These are phyloP conservation scores for Carpinus viminea DNA, from an alignment of 306 rosid genomes.

Conservation along the genomic window DNA sequence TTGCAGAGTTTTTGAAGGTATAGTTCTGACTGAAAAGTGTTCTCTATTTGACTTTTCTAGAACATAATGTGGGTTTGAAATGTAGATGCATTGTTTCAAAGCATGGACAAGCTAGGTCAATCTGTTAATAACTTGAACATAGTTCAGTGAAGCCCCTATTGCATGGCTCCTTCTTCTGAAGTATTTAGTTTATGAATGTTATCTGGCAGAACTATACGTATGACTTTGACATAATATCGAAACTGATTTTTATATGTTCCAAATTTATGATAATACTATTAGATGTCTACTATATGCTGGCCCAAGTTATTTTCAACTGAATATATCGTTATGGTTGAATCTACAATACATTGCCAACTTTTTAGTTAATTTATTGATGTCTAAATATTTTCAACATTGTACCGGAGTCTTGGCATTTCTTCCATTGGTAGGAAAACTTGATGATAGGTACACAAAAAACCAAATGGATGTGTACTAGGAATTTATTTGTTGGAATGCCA, in stretches of 20 bases:
- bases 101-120: constrained; percentile 8
- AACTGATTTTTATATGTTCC: background rate
- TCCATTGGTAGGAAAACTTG: background rate
- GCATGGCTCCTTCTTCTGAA: background rate
- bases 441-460: background rate
- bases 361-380: background rate
- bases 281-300: background rate
- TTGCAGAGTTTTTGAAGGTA: constrained; percentile 93
- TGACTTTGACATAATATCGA: background rate
- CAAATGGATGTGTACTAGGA: background rate
- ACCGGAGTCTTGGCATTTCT: background rate
- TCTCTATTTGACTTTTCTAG: constrained; percentile 5
- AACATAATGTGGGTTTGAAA: constrained; percentile 13
- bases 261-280: background rate
- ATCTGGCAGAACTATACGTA: background rate
- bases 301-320: background rate
- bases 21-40: background rate
- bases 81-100: constrained; percentile 16
- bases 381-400: background rate
- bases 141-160: background rate
- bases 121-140: background rate
- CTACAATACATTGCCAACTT: constrained; percentile 1
- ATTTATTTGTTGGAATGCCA: background rate
- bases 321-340: background rate
- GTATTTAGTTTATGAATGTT: background rate